Evolutionary conservation across 805 yeast species (phyloP).

Genomic region (Lipomyces lipofer): DNA sequence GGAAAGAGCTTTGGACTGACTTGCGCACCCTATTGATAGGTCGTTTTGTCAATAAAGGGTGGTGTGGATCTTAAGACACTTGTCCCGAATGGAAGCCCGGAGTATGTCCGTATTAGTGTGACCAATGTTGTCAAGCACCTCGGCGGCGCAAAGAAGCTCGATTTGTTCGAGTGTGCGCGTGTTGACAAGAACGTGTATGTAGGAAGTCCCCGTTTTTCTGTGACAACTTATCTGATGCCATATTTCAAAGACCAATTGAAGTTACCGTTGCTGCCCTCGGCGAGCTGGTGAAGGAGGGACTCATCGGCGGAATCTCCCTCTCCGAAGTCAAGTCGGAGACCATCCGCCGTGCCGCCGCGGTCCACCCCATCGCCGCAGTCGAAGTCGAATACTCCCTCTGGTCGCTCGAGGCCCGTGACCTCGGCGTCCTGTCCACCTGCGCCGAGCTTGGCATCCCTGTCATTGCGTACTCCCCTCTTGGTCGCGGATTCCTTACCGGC

Average conservation of each 20-base stretch:
- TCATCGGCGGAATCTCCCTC: constrained; percentile 67
- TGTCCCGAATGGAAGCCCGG: constrained; percentile 42
- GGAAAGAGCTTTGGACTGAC: not conserved
- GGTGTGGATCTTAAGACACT: constrained; percentile 43
- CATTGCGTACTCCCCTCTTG: constrained; percentile 81
- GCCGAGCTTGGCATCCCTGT: constrained; percentile 64
- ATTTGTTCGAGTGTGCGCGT: constrained; percentile 73
- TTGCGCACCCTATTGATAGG: constrained; percentile 3
- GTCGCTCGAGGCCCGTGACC: constrained; percentile 55
- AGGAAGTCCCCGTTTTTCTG: not conserved
- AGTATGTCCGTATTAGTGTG: constrained; percentile 19
- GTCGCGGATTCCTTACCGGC: constrained; percentile 77
- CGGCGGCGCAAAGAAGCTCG: constrained; percentile 50
- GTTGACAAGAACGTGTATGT: constrained; percentile 48
- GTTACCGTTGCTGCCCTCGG: constrained; percentile 59
- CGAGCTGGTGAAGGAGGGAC: constrained; percentile 61
- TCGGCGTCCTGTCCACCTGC: constrained; percentile 65
- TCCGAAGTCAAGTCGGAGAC: constrained; percentile 70
- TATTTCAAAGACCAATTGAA: constrained; percentile 52
- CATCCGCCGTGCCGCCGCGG: constrained; percentile 57
- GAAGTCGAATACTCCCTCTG: constrained; percentile 79
- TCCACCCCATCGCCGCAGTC: constrained; percentile 60
- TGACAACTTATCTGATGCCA: not conserved
- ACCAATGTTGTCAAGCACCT: constrained; percentile 31
- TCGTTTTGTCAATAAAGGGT: constrained; percentile 59